Base-by-base conservation (phyloP, 202 grass and related monocot species). In the Schoenoplectus tabernaemontani region DNA sequence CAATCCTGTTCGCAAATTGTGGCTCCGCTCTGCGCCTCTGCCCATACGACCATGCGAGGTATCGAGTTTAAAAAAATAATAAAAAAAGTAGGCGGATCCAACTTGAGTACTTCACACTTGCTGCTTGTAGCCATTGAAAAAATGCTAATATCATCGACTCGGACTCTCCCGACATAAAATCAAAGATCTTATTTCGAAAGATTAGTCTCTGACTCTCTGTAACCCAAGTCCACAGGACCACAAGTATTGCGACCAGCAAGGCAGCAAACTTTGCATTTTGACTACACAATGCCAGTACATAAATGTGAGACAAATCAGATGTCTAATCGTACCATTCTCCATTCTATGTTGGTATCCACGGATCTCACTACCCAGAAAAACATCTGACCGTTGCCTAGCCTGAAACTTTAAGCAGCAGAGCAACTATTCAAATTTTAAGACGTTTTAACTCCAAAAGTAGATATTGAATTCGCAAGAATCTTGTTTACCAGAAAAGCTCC, bases 101-200 rank as follows among this genome's bases (percentile, higher is more conserved):
- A n/a, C n/a, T n/a, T n/a, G n/a, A n/a, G n/a, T n/a, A 59, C 54
- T 59, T 59, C 7, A 24, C 22, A 59, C 22, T 59, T n/a, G 57
- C 26, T 53, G 16, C 4, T 23, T 23, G 2, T 57, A 57, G 5
- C 54, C 17, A 19, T 57, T 30, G 3, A 62, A 62, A 62, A 12
- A 61, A 3, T 63, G 60, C 20, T 39, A 20, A 67, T 42, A 7
- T 3, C 4, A 67, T 67, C 10, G 64, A 67, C 36, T 36, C 8
- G 36, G 37, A 56, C 17, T 67, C 64, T 42, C 37, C 64, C 64
- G 36, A 67, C 64, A 67, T 41, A 67, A 67, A 67, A 67, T 67
- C 64, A 67, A 67, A 67, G 36, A 34, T 34, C 11, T 63, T 63
- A 53, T 16, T 53, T 63, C 30, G 3, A 34, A 28, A 32, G 4